Evolutionary conservation across 2,329 filamentous ascomycete species (phyloP), one percentile per base, ranked within the genome.

Genomic region (Beauveria medogensis): DNA sequence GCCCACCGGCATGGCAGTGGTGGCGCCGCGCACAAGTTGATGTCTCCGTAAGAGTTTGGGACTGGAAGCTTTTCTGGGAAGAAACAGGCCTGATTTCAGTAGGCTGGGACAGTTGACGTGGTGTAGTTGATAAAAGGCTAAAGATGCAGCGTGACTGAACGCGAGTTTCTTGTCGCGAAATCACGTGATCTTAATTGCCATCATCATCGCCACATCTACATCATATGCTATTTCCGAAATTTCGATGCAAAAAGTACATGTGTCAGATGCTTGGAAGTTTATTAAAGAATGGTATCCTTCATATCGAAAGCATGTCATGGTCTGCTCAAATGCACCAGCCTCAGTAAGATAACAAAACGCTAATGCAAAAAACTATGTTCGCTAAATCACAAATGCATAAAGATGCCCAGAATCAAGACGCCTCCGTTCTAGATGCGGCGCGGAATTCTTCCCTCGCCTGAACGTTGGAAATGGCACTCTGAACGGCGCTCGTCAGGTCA

Each of bases 401-500:
- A 41, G n/a, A 43, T n/a, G 20, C 7, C 10, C 9, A 30, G 12
- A 51, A 56, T 57, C 46, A 60, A 55, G 40, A 20, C 10, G 44
- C 9, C 12, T 52, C 26, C 34, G 56, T 52, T 26, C 59, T 57
- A 28, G 59, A 43, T n/a, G 55, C 51, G 14, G 57, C 62, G 51
- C 64, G 64, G 26, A 66, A 67, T 53, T 78, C 76, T 8, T 73
- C 69, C 57, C 80, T 75, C 0, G 79, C 80, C 73, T 91, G 84
- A 0, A 90, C 82, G 66, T 95, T 96, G 34, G 87, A 85, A 67
- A 97, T 84, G 3, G 92, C 93, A 67, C 88, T 91, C 73, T 97
- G 90, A 67, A 97, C 75, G 7, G 94, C 94, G 69, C 87, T 92
- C 4, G 91, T 94, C 56, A 97, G 76, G 72, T 97, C 94, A 58